These are phyloP conservation scores for Penicillium roqueforti DNA, from an alignment of 495 filamentous ascomycete species.

Conservation along the genomic window DNA sequence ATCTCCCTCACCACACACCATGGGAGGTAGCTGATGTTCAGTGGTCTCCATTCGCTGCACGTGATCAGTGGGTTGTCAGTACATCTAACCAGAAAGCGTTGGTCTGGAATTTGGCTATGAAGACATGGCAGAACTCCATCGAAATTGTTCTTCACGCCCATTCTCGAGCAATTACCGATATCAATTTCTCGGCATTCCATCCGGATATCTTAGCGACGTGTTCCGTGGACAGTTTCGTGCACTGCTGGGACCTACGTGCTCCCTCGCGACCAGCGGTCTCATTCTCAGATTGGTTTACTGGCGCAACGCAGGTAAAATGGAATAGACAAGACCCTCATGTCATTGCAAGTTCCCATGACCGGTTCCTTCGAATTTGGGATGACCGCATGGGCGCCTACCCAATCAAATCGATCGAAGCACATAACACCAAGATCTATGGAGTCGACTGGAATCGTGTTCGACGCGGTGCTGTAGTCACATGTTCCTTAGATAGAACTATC, in stretches of 20 bases:
- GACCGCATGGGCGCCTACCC: conserved; percentile 74
- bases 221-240: conserved; percentile 87
- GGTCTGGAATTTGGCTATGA: conserved; percentile 87
- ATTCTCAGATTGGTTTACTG: conserved; percentile 92
- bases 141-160: conserved; percentile 90
- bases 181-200: conserved; percentile 93
- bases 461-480: conserved; percentile 69
- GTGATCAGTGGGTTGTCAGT: conserved; percentile 90
- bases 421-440: conserved; percentile 94
- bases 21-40: conserved; percentile 98
- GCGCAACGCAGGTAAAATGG: conserved; percentile 94
- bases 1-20: conserved; percentile 80
- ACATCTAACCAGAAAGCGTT: conserved; percentile 93
- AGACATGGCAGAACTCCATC: conserved; percentile 66
- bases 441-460: conserved; percentile 88
- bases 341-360: conserved; percentile 86
- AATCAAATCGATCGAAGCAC: conserved; percentile 77
- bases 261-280: conserved; percentile 71
- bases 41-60: conserved; percentile 88
- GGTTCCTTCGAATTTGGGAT: conserved; percentile 86
- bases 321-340: conserved; percentile 82
- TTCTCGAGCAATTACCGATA: conserved; percentile 87
- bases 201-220: conserved; percentile 87
- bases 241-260: conserved; percentile 85
- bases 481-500: conserved; percentile 86